Evolutionary conservation across 2,329 filamentous ascomycete species (phyloP), one percentile per base, ranked within the genome.

Genomic region (Pyrenochaeta sp.): DNA sequence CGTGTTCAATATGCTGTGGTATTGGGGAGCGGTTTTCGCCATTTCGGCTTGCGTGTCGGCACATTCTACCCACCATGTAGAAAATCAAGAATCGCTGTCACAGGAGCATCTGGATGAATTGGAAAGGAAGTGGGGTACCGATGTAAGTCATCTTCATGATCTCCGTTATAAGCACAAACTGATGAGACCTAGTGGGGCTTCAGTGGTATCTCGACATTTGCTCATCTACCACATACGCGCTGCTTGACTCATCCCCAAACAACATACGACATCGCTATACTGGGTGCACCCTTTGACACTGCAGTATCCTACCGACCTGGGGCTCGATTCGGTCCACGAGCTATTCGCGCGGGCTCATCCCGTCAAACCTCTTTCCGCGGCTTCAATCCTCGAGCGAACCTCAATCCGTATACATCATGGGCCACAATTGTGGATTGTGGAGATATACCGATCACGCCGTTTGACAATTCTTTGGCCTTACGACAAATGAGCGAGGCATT

Each of bases 391-490:
- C 88, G 92, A 24, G 92, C 92, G 1, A 85, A 84, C 39, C 85
- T 97, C 65, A 97, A 97, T 77, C 92, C 93, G 0, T 97, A 95
- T 79, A 81, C 82, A 40, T 90, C 85, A 53, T 94, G 91, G 90
- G 90, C 91, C 0, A 87, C 81, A 39, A 87, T 97, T 58, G 82
- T 94, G 50, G 93, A 97, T 81, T 97, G 93, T 76, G 93, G 93
- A 46, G 93, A 97, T 74, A 92, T 97, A 54, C 92, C 93, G 28
- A 84, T 96, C 65, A 91, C 90, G 0, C 93, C 93, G 0, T 90
- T 96, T 67, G 92, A 97, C 80, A 97, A 97, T 75, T 87, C 83
- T 1, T 82, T 96, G 15, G 93, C 93, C 0, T 81, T 93, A 52
- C 82, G 84, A 44, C 93, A 97, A 78, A 96, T 97, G 92, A 91